A percentile compares a stretch with the other conserved stretches of the same genome.
These are phyloP conservation scores for Aschersonia sp. DNA, from an alignment of 2,329 filamentous ascomycete genomes.

Conservation along the genomic window DNA sequence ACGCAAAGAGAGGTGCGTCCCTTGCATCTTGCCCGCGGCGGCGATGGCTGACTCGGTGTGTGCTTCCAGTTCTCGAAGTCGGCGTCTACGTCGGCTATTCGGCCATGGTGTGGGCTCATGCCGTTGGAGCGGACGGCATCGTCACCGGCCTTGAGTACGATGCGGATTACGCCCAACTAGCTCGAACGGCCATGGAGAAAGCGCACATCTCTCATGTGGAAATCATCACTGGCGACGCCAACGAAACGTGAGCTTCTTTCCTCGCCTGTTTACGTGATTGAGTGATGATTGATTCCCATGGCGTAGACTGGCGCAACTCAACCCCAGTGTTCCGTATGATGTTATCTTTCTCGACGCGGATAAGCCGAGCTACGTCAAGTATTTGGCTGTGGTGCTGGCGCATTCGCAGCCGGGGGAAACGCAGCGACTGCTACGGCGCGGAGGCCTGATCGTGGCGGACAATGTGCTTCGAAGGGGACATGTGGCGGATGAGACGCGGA, in stretches of 20 bases:
- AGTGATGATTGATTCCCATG: neutral
- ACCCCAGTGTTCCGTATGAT: slow-evolving; percentile 27
- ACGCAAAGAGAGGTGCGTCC: slow-evolving; percentile 23
- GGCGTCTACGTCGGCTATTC: slow-evolving; percentile 35
- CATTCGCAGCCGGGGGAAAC: slow-evolving; percentile 22
- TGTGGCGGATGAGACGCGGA: slow-evolving; percentile 21
- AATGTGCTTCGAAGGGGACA: slow-evolving; percentile 35
- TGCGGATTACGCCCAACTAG: slow-evolving; percentile 25
- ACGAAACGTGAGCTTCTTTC: slow-evolving; percentile 24
- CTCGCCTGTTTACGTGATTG: neutral
- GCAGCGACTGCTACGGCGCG: slow-evolving; percentile 28
- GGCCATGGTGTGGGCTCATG: slow-evolving; percentile 31
- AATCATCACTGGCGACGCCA: slow-evolving; percentile 30
- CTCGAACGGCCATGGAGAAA: slow-evolving; percentile 22
- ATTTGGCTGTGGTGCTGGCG: slow-evolving; percentile 29
- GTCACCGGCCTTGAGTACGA: slow-evolving; percentile 32
- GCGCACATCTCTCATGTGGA: slow-evolving; percentile 28
- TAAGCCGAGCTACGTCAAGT: slow-evolving; percentile 34
- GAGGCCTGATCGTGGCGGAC: slow-evolving; percentile 38
- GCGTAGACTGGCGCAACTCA: slow-evolving; percentile 15
- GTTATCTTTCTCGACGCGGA: slow-evolving; percentile 40
- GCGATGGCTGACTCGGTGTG: neutral
- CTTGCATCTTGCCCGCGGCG: neutral
- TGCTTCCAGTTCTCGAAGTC: slow-evolving; percentile 27
- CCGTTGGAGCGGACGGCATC: slow-evolving; percentile 25